These are phyloP conservation scores for Sugiyamaella boreocaroliniensis DNA, from an alignment of 805 yeast species.

Conservation along the genomic window DNA sequence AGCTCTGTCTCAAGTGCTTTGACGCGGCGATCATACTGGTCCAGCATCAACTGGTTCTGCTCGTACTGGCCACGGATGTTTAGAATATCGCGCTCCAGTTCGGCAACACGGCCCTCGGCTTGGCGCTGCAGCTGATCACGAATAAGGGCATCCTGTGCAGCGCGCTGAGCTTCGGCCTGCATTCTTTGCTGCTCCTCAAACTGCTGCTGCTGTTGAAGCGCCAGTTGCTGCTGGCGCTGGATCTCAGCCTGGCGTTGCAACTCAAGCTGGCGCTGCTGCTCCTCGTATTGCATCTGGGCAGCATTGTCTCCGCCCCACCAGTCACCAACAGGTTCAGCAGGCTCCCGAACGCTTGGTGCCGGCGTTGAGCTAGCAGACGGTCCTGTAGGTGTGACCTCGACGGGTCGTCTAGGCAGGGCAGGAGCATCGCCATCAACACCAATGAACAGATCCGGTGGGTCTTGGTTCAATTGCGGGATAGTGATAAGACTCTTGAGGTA, in stretches of 20 bases:
- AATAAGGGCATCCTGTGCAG: slow-evolving; percentile 62
- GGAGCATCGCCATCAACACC: slow-evolving; percentile 38
- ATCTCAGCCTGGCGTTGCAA: slow-evolving; percentile 60
- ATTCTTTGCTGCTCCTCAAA: slow-evolving; percentile 69
- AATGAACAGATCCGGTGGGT: slow-evolving; percentile 52
- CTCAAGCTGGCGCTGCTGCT: slow-evolving; percentile 54
- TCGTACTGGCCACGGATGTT: slow-evolving; percentile 75
- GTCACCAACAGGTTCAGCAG: slow-evolving; percentile 35
- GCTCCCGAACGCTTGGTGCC: slow-evolving; percentile 28
- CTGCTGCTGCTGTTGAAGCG: slow-evolving; percentile 59
- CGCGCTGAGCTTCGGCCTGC: slow-evolving; percentile 60
- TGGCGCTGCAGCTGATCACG: slow-evolving; percentile 66
- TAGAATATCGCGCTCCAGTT: slow-evolving; percentile 72
- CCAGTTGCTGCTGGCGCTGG: slow-evolving; percentile 59
- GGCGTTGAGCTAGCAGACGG: slow-evolving; percentile 25
- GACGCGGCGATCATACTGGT: slow-evolving; percentile 82
- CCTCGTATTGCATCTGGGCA: slow-evolving; percentile 47
- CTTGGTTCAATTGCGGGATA: slow-evolving; percentile 58
- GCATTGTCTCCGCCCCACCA: slow-evolving; percentile 37
- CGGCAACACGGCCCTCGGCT: slow-evolving; percentile 71
- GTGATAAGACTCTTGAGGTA: slow-evolving; percentile 75
- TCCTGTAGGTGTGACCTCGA: slow-evolving; percentile 18
- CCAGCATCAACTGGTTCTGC: slow-evolving; percentile 73
- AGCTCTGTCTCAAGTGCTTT: slow-evolving; percentile 74
- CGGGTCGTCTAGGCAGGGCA: slow-evolving; percentile 37